These are phyloP conservation scores for Plasmopara halstedii DNA, from an alignment of 352 stramenopile species.

Conservation along the genomic window DNA sequence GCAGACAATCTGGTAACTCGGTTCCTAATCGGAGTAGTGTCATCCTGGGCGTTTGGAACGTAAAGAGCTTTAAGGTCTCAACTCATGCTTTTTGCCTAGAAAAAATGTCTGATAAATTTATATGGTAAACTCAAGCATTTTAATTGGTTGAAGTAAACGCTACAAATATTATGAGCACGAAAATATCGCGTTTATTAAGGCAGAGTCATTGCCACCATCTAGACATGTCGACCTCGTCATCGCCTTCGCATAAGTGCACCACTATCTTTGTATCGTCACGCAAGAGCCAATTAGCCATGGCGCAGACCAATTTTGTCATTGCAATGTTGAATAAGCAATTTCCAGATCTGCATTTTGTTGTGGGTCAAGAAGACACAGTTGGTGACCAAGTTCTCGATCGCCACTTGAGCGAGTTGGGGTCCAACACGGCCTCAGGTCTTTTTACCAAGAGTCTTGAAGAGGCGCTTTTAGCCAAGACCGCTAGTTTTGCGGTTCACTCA, in stretches of 20 bases:
- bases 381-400: slow-evolving; percentile 76
- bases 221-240: too few species aligned
- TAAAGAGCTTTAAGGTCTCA: slow-evolving; percentile 82
- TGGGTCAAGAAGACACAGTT: slow-evolving; percentile 73
- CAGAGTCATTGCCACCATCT: too few species aligned
- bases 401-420: slow-evolving; percentile 70
- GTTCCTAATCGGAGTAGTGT: slow-evolving; percentile 16
- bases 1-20: slow-evolving; percentile 28
- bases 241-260: too few species aligned
- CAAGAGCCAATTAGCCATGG: slow-evolving; percentile 85
- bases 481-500: slow-evolving; percentile 83
- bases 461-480: slow-evolving; percentile 49
- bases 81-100: too few species aligned
- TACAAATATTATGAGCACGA: too few species aligned
- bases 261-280: slow-evolving; percentile 80
- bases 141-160: too few species aligned
- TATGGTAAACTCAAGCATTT: too few species aligned
- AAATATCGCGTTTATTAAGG: too few species aligned
- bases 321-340: slow-evolving; percentile 62
- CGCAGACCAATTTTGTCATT: slow-evolving; percentile 82
- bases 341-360: slow-evolving; percentile 63
- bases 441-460: slow-evolving; percentile 89
- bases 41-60: slow-evolving; percentile 38
- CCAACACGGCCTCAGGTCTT: slow-evolving; percentile 54
- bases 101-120: too few species aligned